A percentile compares a stretch with the other conserved stretches of the same genome.
These are phyloP conservation scores for Rutstroemia sp. DNA, from an alignment of 2,329 filamentous ascomycete species.

Conservation along the genomic window DNA sequence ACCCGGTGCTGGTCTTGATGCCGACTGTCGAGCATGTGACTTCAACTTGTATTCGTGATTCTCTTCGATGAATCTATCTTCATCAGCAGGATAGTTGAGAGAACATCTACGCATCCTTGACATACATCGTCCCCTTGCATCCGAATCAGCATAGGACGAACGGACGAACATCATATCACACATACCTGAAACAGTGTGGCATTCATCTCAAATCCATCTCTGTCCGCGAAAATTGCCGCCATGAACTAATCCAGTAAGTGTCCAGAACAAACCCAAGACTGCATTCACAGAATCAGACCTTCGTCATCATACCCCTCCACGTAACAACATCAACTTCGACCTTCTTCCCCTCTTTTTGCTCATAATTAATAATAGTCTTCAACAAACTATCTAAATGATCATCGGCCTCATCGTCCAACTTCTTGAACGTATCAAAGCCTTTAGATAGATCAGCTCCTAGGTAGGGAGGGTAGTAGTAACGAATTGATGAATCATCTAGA, in stretches of 20 bases:
- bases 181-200: constrained; percentile 79
- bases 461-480: constrained; percentile 77
- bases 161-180: neutral
- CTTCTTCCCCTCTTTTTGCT: constrained; percentile 58
- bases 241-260: constrained; percentile 56
- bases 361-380: constrained; percentile 64
- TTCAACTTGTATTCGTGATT: constrained; percentile 67
- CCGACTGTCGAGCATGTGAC: constrained; percentile 50
- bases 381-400: constrained; percentile 84
- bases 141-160: constrained; percentile 17
- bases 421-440: constrained; percentile 76
- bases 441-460: constrained; percentile 67
- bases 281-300: constrained; percentile 44
- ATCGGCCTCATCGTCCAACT: constrained; percentile 74
- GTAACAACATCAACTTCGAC: constrained; percentile 74
- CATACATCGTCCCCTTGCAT: constrained; percentile 47
- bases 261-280: too few species aligned
- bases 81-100: constrained; percentile 13
- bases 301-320: constrained; percentile 98
- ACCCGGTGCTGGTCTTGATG: constrained; percentile 39
- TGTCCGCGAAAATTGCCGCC: constrained; percentile 72
- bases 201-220: constrained; percentile 94
- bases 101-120: neutral
- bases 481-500: constrained; percentile 70
- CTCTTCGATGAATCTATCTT: constrained; percentile 80